Conservation (phyloP, 2,329 filamentous ascomycete genomes). For the Pestalotiopsis sp. region DNA sequence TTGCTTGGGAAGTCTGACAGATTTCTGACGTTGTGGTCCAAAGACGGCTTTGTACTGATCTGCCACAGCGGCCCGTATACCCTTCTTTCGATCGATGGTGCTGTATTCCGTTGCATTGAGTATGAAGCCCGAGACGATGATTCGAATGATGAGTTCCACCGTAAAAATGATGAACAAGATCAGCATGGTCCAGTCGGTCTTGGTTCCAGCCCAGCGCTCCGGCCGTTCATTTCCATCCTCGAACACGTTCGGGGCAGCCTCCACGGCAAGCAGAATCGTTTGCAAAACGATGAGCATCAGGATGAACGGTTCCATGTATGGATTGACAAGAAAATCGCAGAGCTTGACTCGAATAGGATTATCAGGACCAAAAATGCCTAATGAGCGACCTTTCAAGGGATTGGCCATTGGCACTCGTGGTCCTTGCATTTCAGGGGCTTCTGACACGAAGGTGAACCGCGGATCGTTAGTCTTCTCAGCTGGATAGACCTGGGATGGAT, state of each 20-base stretch:
- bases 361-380: conserved; percentile 82
- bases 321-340: conserved; percentile 84
- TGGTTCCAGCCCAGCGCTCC: conserved; percentile 62
- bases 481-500: conserved; percentile 50
- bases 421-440: conserved; percentile 28
- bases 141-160: conserved; percentile 77
- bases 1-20: conserved; percentile 57
- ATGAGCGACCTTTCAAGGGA: conserved; percentile 81
- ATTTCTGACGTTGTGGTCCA: conserved; percentile 75
- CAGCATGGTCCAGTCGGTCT: conserved; percentile 80
- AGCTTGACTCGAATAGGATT: conserved; percentile 74
- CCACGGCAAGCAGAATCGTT: conserved; percentile 83
- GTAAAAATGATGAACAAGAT: conserved; percentile 89
- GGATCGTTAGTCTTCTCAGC: conserved; percentile 47
- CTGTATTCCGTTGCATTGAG: conserved; percentile 91
- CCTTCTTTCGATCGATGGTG: conserved; percentile 78
- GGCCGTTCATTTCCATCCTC: conserved; percentile 62
- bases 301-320: conserved; percentile 84
- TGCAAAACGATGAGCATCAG: conserved; percentile 87
- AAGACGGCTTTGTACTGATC: conserved; percentile 81
- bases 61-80: conserved; percentile 72
- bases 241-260: conserved; percentile 75
- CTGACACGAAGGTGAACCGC: conserved; percentile 30
- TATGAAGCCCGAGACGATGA: conserved; percentile 91
- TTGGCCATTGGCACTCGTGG: conserved; percentile 58